A percentile compares a stretch with the other conserved stretches of the same genome.
These are phyloP conservation scores for Trypanosoma congolense DNA, from an alignment of 208 protist species.

Conservation along the genomic window DNA sequence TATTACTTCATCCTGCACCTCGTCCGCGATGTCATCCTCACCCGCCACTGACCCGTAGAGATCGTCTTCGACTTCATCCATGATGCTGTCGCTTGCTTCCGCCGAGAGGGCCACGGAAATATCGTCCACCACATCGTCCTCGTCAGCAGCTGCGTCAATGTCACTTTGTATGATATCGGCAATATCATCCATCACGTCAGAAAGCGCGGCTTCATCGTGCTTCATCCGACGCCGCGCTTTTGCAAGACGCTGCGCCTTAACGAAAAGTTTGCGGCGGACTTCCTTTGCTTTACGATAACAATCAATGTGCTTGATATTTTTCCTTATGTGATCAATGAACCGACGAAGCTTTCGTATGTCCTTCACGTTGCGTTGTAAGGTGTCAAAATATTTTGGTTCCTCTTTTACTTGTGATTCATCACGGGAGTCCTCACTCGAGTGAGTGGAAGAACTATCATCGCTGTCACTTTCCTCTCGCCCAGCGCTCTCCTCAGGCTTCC, in stretches of 20 bases:
- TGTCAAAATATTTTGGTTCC: constrained; percentile 6
- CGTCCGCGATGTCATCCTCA: background rate
- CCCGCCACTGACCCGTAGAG: background rate
- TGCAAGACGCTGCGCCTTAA: constrained; percentile 47
- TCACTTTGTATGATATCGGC: constrained; percentile 18
- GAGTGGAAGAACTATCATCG: background rate
- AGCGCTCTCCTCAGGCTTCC: background rate
- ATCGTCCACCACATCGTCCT: constrained; percentile 15
- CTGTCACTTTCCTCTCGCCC: background rate
- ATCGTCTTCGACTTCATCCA: constrained; percentile 11
- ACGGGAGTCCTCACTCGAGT: background rate
- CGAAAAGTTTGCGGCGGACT: constrained; percentile 31
- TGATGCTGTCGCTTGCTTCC: constrained; percentile 5
- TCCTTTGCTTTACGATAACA: constrained; percentile 34
- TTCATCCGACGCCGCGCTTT: constrained; percentile 25
- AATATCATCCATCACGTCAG: constrained; percentile 51
- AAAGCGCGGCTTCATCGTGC: constrained; percentile 9
- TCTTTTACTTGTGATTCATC: constrained; percentile 8
- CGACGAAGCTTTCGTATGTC: constrained; percentile 54
- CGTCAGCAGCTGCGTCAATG: background rate
- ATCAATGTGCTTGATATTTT: constrained; percentile 45
- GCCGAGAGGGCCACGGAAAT: constrained; percentile 3
- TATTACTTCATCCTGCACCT: constrained; percentile 17
- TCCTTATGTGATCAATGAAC: constrained; percentile 47
- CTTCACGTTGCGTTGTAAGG: constrained; percentile 34